Base-by-base conservation (phyloP, 208 protist genomes). In the Trypanosoma mega region DNA sequence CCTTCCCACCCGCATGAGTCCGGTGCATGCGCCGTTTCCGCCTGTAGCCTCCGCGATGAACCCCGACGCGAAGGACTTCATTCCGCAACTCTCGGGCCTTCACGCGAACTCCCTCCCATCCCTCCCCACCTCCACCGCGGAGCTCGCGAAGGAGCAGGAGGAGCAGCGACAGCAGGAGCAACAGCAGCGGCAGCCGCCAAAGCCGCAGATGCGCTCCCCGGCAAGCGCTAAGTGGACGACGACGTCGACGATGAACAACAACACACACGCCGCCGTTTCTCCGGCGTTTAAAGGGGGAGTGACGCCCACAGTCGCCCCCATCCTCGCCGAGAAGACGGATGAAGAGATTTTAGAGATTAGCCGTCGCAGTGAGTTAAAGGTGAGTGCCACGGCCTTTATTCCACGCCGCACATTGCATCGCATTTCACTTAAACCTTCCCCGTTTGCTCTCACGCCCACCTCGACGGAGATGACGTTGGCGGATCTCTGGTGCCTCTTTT, bases 401-500 rank as follows among this genome's bases (percentile, higher is more conserved):
- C 80, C 83, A 12, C 68, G 74, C 55, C 84, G 85, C 51, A 92
- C 88, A 21, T 44, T 94, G 49, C 66, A 72, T 0, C 84, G 85
- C 16, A 53, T 87, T 34, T 58, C 78, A 51, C 59, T 92, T 18
- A 81, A 85, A 61, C 77, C 80, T 2, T 86, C 81, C 12, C 78
- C 84, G 16, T 76, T 85, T n/a, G 59, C 74, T 2, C 67, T 90
- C 23, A 63, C 57, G 20, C 82, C 80, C 26, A 63, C 79, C 4
- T 68, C 76, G 30, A 73, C 65, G 7, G 75, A 80, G 48, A 87
- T 90, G 80, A 73, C 72, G 67, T 68, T 95, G 16, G 71, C 74
- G 33, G 82, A 92, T 37, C 48, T 85, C 18, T 95, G 88, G 85
- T 87, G 76, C 39, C 79, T 95, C 57, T 90, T 86, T 64, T 92